A percentile compares a stretch with the other conserved stretches of the same genome.
Conservation (phyloP, 1,284 basidiomycete genomes). For the Waitea zeae region DNA sequence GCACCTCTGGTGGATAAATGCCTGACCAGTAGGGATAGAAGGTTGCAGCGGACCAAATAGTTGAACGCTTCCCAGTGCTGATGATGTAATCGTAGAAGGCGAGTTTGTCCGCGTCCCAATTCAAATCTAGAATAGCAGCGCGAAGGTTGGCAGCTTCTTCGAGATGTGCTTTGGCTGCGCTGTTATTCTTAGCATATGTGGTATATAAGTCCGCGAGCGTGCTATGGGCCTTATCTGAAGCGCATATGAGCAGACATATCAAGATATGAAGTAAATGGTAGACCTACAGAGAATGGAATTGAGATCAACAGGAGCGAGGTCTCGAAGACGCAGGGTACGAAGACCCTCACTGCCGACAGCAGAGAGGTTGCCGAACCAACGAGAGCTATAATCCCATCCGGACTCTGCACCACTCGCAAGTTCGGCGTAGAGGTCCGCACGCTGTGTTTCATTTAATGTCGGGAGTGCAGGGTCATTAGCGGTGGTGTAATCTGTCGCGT, state of each 20-base stretch:
- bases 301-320: constrained; percentile 60
- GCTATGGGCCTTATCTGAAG: constrained; percentile 41
- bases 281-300: constrained; percentile 77
- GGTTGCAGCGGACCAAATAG: constrained; percentile 50
- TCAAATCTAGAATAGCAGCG: constrained; percentile 65
- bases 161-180: constrained; percentile 32
- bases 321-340: constrained; percentile 54
- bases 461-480: constrained; percentile 46
- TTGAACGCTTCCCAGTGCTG: constrained; percentile 30
- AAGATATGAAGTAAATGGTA: constrained; percentile 6
- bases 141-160: constrained; percentile 38
- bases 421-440: constrained; percentile 68
- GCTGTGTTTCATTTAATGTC: constrained; percentile 40
- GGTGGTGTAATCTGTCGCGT: constrained; percentile 52
- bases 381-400: constrained; percentile 36
- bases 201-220: constrained; percentile 52
- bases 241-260: not conserved
- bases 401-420: constrained; percentile 79
- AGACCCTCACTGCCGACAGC: constrained; percentile 29
- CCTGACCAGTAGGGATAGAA: constrained; percentile 83
- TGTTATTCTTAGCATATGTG: constrained; percentile 11
- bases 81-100: constrained; percentile 73
- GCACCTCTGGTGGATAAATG: constrained; percentile 62
- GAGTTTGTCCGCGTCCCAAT: constrained; percentile 70
- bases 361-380: too few relatives aligned